phyloP scores from a whole-genome alignment of 73 alveolate species.

The Halteria grandinella region DNA sequence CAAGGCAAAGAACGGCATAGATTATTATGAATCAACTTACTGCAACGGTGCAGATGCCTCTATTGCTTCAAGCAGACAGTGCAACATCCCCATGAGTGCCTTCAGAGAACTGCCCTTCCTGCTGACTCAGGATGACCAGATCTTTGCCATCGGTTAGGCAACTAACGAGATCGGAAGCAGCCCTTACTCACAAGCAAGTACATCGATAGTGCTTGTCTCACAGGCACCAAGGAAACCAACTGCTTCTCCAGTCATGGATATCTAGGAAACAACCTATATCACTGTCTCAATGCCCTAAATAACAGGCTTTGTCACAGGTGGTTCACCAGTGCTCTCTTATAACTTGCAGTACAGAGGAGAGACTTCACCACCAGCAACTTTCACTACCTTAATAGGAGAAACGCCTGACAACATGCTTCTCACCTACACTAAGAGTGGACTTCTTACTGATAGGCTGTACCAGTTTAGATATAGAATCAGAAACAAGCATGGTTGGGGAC shows the following conservation, averaged over 20 bases:
- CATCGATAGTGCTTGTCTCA: conserved; percentile 32
- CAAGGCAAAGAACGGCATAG: background rate
- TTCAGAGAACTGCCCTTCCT: conserved; percentile 17
- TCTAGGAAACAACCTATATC: background rate
- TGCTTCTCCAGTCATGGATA: background rate
- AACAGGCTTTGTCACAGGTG: conserved; percentile 50
- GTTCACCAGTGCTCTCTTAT: conserved; percentile 51
- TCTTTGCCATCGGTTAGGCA: conserved; percentile 45
- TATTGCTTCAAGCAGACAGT: conserved; percentile 5
- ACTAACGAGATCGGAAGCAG: conserved; percentile 38
- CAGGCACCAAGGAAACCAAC: conserved; percentile 42
- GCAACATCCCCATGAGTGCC: conserved; percentile 50
- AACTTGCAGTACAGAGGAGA: conserved; percentile 44
- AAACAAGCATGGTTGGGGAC: conserved; percentile 64
- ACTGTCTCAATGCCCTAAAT: conserved; percentile 34
- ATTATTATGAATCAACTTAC: background rate
- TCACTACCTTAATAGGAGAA: conserved; percentile 39
- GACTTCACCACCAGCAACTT: conserved; percentile 25
- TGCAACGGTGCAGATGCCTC: conserved; percentile 36
- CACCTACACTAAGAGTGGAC: conserved; percentile 36
- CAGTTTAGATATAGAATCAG: conserved; percentile 57
- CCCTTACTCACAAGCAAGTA: conserved; percentile 14
- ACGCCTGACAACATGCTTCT: background rate
- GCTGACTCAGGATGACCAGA: conserved; percentile 17
- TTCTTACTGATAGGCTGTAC: conserved; percentile 26